These are phyloP conservation scores for Blastomyces parvus DNA, from an alignment of 2,329 filamentous ascomycete species.

Conservation along the genomic window DNA sequence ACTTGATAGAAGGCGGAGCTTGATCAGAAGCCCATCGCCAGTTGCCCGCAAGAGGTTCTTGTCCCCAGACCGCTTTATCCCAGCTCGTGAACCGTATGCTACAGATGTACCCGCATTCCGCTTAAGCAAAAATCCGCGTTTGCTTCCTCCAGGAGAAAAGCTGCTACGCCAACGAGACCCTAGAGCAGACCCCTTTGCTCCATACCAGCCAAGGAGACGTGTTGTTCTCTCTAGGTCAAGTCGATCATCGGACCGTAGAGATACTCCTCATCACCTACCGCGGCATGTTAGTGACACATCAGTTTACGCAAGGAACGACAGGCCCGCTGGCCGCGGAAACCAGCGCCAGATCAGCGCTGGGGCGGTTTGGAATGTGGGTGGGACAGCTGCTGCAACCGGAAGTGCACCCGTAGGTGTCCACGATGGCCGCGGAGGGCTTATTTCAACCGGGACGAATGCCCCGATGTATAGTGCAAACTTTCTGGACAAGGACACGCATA, in stretches of 20 bases:
- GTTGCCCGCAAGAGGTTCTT: constrained; percentile 17
- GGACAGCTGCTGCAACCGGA: constrained; percentile 42
- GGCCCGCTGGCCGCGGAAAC: constrained; percentile 13
- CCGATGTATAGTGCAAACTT: constrained; percentile 53
- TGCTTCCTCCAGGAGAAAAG: constrained; percentile 40
- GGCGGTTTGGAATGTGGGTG: constrained; percentile 68
- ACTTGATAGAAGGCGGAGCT: constrained; percentile 7
- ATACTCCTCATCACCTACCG: constrained; percentile 26
- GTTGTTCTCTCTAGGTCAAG: constrained; percentile 10
- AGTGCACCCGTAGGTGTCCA: constrained; percentile 37
- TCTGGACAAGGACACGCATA: constrained; percentile 40
- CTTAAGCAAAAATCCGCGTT: constrained; percentile 40
- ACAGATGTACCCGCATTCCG: constrained; percentile 43
- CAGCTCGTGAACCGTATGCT: constrained; percentile 35
- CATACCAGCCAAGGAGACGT: constrained; percentile 25
- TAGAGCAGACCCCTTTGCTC: constrained; percentile 45
- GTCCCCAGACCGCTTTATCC: constrained; percentile 52
- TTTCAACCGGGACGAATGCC: constrained; percentile 64
- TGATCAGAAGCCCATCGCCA: constrained; percentile 11
- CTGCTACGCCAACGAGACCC: constrained; percentile 36
- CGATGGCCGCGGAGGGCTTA: constrained; percentile 53
- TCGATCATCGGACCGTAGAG: constrained; percentile 14
- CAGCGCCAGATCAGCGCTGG: constrained; percentile 52
- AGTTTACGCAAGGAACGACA: constrained; percentile 12
- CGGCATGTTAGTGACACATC: constrained; percentile 25